Conservation (phyloP, 2,329 filamentous ascomycete species). For the Ceratocystiopsis sp. region DNA sequence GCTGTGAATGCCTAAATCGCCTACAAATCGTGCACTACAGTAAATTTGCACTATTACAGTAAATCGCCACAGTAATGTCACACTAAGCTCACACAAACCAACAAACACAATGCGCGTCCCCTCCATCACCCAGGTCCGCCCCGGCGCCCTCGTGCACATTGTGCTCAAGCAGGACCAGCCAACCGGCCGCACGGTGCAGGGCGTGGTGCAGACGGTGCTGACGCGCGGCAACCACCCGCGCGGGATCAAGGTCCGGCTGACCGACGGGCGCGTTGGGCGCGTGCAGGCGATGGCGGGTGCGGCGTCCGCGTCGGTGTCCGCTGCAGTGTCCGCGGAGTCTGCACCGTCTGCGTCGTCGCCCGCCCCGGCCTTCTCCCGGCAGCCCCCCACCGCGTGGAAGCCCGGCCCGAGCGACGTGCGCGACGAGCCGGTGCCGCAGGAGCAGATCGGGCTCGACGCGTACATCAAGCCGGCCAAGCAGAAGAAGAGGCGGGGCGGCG, state of each 20-base stretch:
- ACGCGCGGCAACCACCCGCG: slow-evolving; percentile 59
- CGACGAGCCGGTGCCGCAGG: slow-evolving; percentile 19
- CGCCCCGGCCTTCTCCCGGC: not conserved
- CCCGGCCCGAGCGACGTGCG: too few relatives aligned
- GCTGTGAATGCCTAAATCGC: too few relatives aligned
- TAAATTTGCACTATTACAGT: too few relatives aligned
- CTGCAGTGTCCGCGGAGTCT: too few relatives aligned
- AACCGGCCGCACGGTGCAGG: slow-evolving; percentile 53
- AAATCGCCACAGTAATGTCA: too few relatives aligned
- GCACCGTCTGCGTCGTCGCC: not conserved
- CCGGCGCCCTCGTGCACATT: slow-evolving; percentile 51
- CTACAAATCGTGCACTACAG: too few relatives aligned
- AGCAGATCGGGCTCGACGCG: slow-evolving; percentile 31
- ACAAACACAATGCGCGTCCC: slow-evolving; percentile 3
- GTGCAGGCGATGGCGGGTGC: slow-evolving; percentile 46
- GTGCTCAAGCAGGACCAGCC: slow-evolving; percentile 61
- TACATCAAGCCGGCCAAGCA: slow-evolving; percentile 21
- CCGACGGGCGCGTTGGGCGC: slow-evolving; percentile 54
- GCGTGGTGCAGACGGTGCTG: slow-evolving; percentile 48
- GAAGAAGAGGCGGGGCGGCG: slow-evolving; percentile 10
- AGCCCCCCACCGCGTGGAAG: too few relatives aligned
- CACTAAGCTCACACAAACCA: too few relatives aligned
- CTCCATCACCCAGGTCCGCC: slow-evolving; percentile 26
- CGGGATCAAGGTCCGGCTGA: slow-evolving; percentile 62
- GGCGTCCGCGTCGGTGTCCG: not conserved